Conservation (phyloP, 2,329 filamentous ascomycete genomes). For the Beauveria varroae region DNA sequence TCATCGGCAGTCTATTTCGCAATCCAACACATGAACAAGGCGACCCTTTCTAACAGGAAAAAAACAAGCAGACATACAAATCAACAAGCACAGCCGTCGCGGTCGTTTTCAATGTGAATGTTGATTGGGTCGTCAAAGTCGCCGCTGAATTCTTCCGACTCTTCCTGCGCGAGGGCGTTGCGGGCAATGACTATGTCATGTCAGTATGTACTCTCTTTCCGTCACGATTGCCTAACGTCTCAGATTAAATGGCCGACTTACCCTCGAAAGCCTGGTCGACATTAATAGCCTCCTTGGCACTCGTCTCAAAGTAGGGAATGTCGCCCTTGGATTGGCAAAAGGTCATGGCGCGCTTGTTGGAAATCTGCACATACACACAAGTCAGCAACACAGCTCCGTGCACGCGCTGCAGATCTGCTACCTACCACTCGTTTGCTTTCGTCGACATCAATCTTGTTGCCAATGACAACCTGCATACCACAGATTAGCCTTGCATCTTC, state of each 20-base stretch:
- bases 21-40: not conserved
- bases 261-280: slow-evolving; percentile 76
- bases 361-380: slow-evolving; percentile 53
- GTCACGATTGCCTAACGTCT: not conserved
- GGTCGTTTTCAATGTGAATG: slow-evolving; percentile 90
- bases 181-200: slow-evolving; percentile 72
- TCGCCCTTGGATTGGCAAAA: slow-evolving; percentile 97
- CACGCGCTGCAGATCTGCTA: not conserved
- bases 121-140: slow-evolving; percentile 98
- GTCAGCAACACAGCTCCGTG: slow-evolving; percentile 5
- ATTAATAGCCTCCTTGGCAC: slow-evolving; percentile 97
- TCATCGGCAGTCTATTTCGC: slow-evolving; percentile 1
- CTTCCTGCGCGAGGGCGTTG: slow-evolving; percentile 92
- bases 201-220: not conserved
- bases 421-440: slow-evolving; percentile 89
- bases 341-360: slow-evolving; percentile 89
- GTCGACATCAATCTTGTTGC: slow-evolving; percentile 98
- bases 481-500: not conserved
- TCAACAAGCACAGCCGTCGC: slow-evolving; percentile 90
- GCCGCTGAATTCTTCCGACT: slow-evolving; percentile 93
- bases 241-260: slow-evolving; percentile 18
- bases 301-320: slow-evolving; percentile 98
- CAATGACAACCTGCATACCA: slow-evolving; percentile 68
- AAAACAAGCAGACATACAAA: not conserved
- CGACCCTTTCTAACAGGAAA: not conserved